Evolutionary conservation across 192 early-diverging fungal genomes (phyloP).

Genomic region (Coemansia sp.): DNA sequence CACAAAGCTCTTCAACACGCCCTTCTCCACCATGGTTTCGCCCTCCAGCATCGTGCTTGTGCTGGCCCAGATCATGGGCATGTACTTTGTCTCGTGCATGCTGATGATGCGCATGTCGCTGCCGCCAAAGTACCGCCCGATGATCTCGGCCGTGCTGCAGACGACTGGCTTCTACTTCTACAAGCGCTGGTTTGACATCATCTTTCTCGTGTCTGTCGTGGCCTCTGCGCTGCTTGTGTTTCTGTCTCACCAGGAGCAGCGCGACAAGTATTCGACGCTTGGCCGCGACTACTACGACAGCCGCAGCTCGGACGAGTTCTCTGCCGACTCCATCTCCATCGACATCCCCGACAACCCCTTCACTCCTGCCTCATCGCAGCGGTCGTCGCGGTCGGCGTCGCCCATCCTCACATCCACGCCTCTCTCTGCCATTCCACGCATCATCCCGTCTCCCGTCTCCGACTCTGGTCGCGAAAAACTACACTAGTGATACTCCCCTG

Average conservation of each 20-base stretch:
- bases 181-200: conserved; percentile 91
- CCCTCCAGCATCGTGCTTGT: conserved; percentile 76
- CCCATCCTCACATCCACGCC: conserved; percentile 24
- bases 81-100: conserved; percentile 89
- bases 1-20: conserved; percentile 71
- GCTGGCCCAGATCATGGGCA: conserved; percentile 86
- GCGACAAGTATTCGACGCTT: conserved; percentile 55
- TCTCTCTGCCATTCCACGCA: conserved; percentile 15
- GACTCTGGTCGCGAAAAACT: conserved; percentile 31
- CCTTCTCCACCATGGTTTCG: conserved; percentile 68
- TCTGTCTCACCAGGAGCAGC: conserved; percentile 64
- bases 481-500: conserved; percentile 4
- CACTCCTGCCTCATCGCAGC: conserved; percentile 38
- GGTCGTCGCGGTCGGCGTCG: conserved; percentile 33
- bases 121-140: conserved; percentile 77
- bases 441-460: conserved; percentile 5
- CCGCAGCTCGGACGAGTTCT: conserved; percentile 34
- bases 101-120: conserved; percentile 90
- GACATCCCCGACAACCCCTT: conserved; percentile 37
- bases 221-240: conserved; percentile 71
- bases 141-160: conserved; percentile 78
- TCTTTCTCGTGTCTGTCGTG: conserved; percentile 82
- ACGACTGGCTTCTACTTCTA: conserved; percentile 89
- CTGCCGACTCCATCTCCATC: conserved; percentile 44
- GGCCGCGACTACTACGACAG: conserved; percentile 47